These are phyloP conservation scores for Clonostachys rosea DNA, from an alignment of 2,329 filamentous ascomycete genomes.

Conservation along the genomic window DNA sequence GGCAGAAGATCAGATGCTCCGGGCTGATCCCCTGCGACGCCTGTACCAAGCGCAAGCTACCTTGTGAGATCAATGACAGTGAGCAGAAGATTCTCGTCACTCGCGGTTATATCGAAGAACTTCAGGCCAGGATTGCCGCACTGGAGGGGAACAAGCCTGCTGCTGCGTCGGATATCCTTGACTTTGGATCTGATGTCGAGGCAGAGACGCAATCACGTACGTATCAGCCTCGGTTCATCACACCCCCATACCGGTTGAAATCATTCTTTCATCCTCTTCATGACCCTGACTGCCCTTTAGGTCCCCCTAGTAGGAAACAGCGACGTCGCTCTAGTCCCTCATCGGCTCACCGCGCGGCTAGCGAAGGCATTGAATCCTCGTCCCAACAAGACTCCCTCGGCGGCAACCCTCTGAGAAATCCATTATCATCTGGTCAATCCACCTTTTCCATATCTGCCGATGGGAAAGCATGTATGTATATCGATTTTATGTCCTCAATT, in stretches of 20 bases:
- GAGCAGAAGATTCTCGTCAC: constrained; percentile 44
- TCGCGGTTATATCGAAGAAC: constrained; percentile 25
- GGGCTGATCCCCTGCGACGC: constrained; percentile 22
- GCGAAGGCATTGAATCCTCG: constrained; percentile 4
- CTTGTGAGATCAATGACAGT: constrained; percentile 28
- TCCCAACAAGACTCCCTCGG: constrained; percentile 13
- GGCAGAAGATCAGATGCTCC: constrained; percentile 26
- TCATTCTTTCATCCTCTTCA: constrained; percentile 11
- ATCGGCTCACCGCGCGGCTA: background rate
- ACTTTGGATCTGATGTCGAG: constrained; percentile 19
- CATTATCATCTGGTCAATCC: constrained; percentile 29
- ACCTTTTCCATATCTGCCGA: constrained; percentile 32
- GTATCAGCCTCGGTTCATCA: constrained; percentile 2
- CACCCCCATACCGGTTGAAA: constrained; percentile 1
- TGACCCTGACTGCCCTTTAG: constrained; percentile 3
- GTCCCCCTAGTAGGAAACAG: background rate
- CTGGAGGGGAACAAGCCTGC: constrained; percentile 1
- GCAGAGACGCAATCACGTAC: constrained; percentile 10
- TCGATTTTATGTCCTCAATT: constrained; percentile 30
- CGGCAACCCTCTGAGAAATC: constrained; percentile 30
- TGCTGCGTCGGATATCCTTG: constrained; percentile 18
- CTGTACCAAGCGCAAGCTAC: constrained; percentile 21
- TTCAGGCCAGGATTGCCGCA: constrained; percentile 8
- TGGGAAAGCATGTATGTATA: constrained; percentile 36
- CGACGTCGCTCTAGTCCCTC: background rate